Evolutionary conservation across 345 rosid species (phyloP), one percentile per base, ranked within the genome.

Genomic region (Eucalyptus leucophloia): DNA sequence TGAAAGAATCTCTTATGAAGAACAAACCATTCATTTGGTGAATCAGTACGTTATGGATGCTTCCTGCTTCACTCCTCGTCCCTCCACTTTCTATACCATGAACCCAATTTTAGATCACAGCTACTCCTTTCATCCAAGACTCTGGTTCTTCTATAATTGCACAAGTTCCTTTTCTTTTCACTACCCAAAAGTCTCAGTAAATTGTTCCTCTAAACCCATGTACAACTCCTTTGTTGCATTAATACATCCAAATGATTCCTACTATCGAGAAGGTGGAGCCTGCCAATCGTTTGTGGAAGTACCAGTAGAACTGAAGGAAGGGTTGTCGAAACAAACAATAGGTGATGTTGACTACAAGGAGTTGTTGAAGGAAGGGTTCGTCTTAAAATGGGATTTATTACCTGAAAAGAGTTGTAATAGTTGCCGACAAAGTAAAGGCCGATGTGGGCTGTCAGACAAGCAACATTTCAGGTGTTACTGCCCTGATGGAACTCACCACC

Each of bases 361-460:
- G 45, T 54, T 86, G 87, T n/a, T 50, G 87, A 86, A 49, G 87
- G 87, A 50, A 49, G 62, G 87, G 60, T 86, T 86, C 87, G 32
- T 12, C 34, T 86, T 86, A 54, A 18, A 28, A 24, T 86, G 87
- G 87, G 58, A 50, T 26, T 50, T 12, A 54, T 49, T 50, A 49
- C 28, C 37, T 42, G 62, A 18, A 50, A 69, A 69, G 82, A 34
- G 44, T 69, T 6, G 62, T 15, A 23, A 45, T 49, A 24, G 45
- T 50, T 86, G 87, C 40, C 60, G 2, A 21, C 53, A 54, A 86
- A 86, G 17, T 54, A 8, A 40, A 8, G 45, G 62, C 58, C 53
- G 17, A 49, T 50, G 87, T 28, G 45, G 45, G 11, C 30, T 4
- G 42, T 54, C 87, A 50, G 58, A 37, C 37, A 12, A 18, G 82